Conservation (phyloP, 73 alveolate species). For the Blepharisma stoltei region DNA sequence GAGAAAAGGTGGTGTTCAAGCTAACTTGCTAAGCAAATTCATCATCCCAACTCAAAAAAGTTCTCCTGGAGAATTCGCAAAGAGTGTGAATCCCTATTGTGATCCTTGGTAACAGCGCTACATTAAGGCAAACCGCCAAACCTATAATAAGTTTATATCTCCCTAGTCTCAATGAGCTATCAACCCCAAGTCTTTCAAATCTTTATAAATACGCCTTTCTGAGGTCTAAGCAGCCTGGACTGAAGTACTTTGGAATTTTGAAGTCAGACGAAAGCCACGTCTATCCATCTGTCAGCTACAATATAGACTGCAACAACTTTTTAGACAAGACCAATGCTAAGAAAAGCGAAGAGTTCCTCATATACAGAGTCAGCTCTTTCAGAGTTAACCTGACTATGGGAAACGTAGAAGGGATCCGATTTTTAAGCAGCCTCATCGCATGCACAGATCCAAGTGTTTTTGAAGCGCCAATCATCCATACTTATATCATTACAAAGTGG, state of each 20-base stretch:
- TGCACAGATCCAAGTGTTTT: constrained; percentile 4
- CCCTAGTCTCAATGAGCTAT: not conserved
- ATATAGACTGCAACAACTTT: not conserved
- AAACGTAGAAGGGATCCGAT: not conserved
- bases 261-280: not conserved
- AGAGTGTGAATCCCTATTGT: no score
- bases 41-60: no score
- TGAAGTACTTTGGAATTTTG: not conserved
- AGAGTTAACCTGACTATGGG: constrained; percentile 7
- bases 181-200: constrained; percentile 19
- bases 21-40: no score
- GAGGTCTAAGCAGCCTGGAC: not conserved
- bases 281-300: not conserved
- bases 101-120: no score
- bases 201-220: not conserved
- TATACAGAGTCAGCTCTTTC: constrained; percentile 21
- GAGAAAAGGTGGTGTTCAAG: no score
- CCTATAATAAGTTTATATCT: no score
- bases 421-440: not conserved
- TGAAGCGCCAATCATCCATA: not conserved
- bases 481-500: not conserved
- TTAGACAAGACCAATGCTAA: not conserved
- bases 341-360: not conserved
- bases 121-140: no score
- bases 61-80: no score